Conservation (phyloP, 2,329 filamentous ascomycete genomes). For the Colletotrichum brevisporum region DNA sequence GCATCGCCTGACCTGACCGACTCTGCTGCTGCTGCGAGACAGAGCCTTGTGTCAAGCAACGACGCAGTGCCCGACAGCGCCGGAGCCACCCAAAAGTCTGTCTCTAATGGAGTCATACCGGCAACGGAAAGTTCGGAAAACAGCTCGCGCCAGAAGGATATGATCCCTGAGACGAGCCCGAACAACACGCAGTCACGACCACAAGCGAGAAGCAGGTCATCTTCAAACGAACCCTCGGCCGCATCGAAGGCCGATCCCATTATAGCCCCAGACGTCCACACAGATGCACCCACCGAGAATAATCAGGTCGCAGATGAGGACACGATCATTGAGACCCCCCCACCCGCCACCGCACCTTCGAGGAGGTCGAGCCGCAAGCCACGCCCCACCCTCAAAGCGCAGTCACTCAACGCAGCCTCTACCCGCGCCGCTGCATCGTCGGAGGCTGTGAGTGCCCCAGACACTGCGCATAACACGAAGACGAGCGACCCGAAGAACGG, state of each 20-base stretch:
- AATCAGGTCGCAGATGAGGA: neutral
- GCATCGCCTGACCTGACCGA: slow-evolving; percentile 12
- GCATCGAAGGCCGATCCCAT: neutral
- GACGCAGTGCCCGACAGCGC: slow-evolving; percentile 38
- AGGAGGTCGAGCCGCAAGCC: slow-evolving; percentile 33
- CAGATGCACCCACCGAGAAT: neutral
- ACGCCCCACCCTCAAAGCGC: slow-evolving; percentile 30
- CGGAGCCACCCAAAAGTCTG: slow-evolving; percentile 23
- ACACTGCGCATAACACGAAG: too few relatives aligned
- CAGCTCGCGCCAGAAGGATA: slow-evolving; percentile 40
- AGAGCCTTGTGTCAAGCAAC: slow-evolving; percentile 30
- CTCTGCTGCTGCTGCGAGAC: neutral
- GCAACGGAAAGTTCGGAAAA: slow-evolving; percentile 36
- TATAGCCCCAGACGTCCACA: neutral
- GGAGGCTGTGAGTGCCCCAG: neutral
- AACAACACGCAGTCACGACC: slow-evolving; percentile 37
- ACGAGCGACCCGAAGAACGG: neutral
- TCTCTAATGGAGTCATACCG: neutral
- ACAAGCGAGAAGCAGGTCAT: neutral
- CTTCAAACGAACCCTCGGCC: slow-evolving; percentile 2
- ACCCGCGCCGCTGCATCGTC: neutral
- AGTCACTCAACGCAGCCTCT: neutral
- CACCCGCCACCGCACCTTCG: slow-evolving; percentile 15
- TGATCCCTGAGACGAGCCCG: slow-evolving; percentile 51
- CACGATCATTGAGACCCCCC: neutral